Base-by-base conservation (phyloP, 2,329 filamentous ascomycete species). In the Waltergamsia citrina region DNA sequence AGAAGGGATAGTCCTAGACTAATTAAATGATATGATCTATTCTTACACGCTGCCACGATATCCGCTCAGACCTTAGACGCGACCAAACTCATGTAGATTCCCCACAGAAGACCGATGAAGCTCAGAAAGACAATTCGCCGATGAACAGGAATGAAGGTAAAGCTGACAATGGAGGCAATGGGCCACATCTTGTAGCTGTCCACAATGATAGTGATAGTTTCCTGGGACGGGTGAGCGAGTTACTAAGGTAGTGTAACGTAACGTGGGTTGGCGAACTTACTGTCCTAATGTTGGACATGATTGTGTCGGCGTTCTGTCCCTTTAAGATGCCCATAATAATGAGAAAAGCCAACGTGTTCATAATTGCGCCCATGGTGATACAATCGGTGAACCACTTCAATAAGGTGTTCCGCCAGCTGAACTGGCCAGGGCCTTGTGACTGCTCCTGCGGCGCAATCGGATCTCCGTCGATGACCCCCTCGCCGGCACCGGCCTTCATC, bases 341-440 rank as follows among this genome's bases (percentile, higher is more conserved):
- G 27, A 66, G 50, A 41, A 68, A 68, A 21, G 61, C 61, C 23
- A 60, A 44, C 2, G 61, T 67, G 45, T 67, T 68, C 47, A 64
- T 47, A 25, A 67, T 52, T 3, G 63, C 62, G 21, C 64, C 64
- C 6, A 62, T 46, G 11, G 61, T 63, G 42, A 67, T 66, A 42
- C 65, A 67, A 39, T 69, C 65, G 16, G 68, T 53, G 40, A 70
- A 67, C 63, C 63, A 69, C 48, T 69, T 69, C 10, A 52, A 46
- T 21, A 66, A 37, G 1, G 64, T 68, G 29, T 64, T 67, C 16
- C 48, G 48, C 41, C 56, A 38, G 43, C 60, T 63, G 9, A 67
- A 56, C 40, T 53, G 54, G 9, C 51, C 44, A 49, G 88, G 80
- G 22, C 86, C 88, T 53, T 78, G 62, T 52, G 78, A 87, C 36